Conservation (phyloP, 257 asterid genomes). For the Ilex aquifolium region DNA sequence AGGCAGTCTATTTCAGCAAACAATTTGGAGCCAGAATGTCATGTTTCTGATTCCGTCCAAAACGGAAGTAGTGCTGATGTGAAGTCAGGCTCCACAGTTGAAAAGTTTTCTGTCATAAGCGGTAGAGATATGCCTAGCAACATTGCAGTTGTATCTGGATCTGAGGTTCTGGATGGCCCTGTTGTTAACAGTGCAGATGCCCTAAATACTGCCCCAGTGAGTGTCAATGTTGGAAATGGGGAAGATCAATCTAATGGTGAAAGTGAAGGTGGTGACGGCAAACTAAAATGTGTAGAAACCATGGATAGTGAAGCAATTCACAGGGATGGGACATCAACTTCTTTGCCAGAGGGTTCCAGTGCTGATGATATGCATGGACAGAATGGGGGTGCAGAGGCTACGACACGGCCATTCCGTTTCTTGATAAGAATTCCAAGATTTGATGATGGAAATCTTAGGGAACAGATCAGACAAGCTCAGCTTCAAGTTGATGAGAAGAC, state of each 20-base stretch:
- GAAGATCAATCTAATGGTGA: constrained; percentile 26
- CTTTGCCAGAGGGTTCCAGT: constrained; percentile 41
- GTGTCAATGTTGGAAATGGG: constrained; percentile 20
- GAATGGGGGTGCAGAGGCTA: constrained; percentile 22
- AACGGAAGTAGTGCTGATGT: constrained; percentile 12
- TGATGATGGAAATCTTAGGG: constrained; percentile 54
- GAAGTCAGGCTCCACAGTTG: constrained; percentile 30
- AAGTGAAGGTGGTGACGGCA: constrained; percentile 2
- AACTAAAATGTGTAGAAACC: constrained; percentile 16
- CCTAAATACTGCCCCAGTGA: constrained; percentile 20
- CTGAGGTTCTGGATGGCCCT: constrained; percentile 26
- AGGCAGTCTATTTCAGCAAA: constrained; percentile 14
- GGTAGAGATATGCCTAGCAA: constrained; percentile 23
- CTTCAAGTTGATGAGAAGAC: constrained; percentile 75
- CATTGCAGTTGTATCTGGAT: constrained; percentile 21
- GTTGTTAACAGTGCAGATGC: constrained; percentile 18
- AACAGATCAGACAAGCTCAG: constrained; percentile 60
- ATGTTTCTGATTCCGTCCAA: no score
- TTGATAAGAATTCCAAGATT: constrained; percentile 61
- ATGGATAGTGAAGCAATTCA: constrained; percentile 27
- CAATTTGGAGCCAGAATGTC: no score
- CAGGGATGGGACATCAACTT: constrained; percentile 18
- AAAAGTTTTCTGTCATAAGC: constrained; percentile 17
- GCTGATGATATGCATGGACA: constrained; percentile 19
- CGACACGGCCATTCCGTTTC: constrained; percentile 51